phyloP scores from a whole-genome alignment of 2,329 filamentous ascomycete genomes.

The Pseudogymnoascus sp. region DNA sequence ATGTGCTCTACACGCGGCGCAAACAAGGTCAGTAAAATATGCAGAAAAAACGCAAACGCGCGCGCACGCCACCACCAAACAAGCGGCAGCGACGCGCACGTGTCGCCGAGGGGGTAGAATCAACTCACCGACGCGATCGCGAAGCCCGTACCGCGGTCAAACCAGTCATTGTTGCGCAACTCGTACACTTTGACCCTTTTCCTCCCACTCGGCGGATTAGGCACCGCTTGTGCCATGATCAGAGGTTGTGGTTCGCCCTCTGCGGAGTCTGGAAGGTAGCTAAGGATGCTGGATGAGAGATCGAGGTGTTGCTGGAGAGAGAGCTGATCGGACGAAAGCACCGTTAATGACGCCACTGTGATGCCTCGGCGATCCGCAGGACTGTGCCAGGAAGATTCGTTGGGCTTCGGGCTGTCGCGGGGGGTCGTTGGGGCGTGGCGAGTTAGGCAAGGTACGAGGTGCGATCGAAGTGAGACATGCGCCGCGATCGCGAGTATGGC shows the following conservation, averaged over 20 bases:
- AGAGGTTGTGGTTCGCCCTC: constrained; percentile 51
- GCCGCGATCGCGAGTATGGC: background rate
- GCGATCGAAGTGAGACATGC: constrained; percentile 3
- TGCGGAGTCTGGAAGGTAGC: constrained; percentile 40
- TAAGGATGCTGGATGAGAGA: constrained; percentile 44
- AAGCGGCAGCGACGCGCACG: constrained; percentile 2
- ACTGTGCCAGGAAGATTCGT: background rate
- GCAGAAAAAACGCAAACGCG: constrained; percentile 7
- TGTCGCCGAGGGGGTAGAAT: background rate
- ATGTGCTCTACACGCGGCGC: constrained; percentile 32
- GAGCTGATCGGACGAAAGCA: constrained; percentile 32
- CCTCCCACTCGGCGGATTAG: constrained; percentile 56
- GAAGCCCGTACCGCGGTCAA: constrained; percentile 92
- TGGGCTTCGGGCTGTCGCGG: constrained; percentile 1
- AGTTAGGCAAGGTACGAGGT: constrained; percentile 1
- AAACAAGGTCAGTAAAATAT: constrained; percentile 25
- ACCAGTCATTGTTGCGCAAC: constrained; percentile 98
- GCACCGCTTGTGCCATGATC: constrained; percentile 66
- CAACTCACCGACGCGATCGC: constrained; percentile 54
- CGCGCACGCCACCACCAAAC: constrained; percentile 7
- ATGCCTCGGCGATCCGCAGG: constrained; percentile 9
- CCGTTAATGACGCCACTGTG: constrained; percentile 22
- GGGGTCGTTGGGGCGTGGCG: background rate
- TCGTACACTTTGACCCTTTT: constrained; percentile 97
- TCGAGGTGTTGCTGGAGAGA: constrained; percentile 54